Evolutionary conservation across 2,329 filamentous ascomycete species (phyloP), one percentile per base, ranked within the genome.

Genomic region (Aschersonia sp.): DNA sequence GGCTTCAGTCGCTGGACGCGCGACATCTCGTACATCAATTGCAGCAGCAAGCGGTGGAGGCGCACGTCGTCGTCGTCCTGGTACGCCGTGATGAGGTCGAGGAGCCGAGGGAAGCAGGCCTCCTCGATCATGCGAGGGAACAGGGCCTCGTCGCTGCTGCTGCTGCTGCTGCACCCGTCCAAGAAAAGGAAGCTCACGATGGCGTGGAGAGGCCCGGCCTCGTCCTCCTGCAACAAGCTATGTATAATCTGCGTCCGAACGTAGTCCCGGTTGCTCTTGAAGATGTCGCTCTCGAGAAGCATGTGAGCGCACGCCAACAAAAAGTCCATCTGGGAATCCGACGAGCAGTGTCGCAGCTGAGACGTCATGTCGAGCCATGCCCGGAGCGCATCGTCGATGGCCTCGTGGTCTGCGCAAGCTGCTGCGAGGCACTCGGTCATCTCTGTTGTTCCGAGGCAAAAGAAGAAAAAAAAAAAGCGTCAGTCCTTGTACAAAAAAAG

Each of bases 1-100:
- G 75, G 68, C 47, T 77, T 81, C 50, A 98, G 68, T 52, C 81
- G 78, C 64, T 97, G 88, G 61, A 97, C 87, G 51, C 94, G 78
- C 43, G 87, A 89, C 85, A 96, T 96, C 69, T 97, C 92, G 66
- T 95, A 98, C 60, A 96, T 75, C 49, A 98, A 69, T 64, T 96
- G 85, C 57, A 98, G 72, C 46, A 97, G 70, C 52, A 92, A 68
- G 37, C 84, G 79, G 66, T 96, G 87, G 51, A 97, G 70, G 46
- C 78, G 74, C 30, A 78, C 73, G 59, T 89, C 83, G 43, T 79
- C 71, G 40, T 82, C 71, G 39, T 81, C 75, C 53, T 73, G 74
- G 52, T 76, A 75, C 42, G 70, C 73, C 58, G 82, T 76, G 52
- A 97, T 82, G 54, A 98, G 70, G 53, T 94, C 87, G 33, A 97